Conservation (phyloP, 2,329 filamentous ascomycete genomes). For the Dactylella cylindrospora region DNA sequence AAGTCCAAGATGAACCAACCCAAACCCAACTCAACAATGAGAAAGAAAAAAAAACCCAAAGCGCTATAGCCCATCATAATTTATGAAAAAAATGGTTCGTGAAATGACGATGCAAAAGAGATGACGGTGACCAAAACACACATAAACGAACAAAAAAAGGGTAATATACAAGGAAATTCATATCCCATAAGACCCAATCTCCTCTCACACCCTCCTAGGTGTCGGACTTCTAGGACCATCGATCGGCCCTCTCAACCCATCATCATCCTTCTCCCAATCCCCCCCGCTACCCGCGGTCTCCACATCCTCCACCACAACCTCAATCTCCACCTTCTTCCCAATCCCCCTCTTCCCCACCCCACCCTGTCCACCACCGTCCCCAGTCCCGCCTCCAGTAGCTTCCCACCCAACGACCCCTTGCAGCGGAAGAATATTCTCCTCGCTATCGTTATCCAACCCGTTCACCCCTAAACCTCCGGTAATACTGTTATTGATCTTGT, state of each 20-base stretch:
- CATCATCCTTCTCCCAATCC: constrained; percentile 30
- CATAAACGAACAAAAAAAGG: no score
- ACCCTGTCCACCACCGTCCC: background rate
- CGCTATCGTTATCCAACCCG: constrained; percentile 25
- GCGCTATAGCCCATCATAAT: no score
- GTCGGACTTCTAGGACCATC: no score
- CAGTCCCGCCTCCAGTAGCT: constrained; percentile 3
- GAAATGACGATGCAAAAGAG: no score
- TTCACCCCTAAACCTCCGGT: constrained; percentile 25
- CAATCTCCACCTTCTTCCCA: constrained; percentile 33
- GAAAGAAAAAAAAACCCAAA: no score
- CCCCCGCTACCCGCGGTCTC: background rate
- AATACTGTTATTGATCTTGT: constrained; percentile 23
- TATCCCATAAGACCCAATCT: no score
- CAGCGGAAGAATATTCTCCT: constrained; percentile 33
- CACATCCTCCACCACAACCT: constrained; percentile 28
- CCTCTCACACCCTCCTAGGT: constrained; percentile 26
- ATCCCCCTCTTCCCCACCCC: constrained; percentile 10
- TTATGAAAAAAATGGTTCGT: no score
- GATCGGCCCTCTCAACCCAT: background rate
- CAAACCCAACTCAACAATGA: no score
- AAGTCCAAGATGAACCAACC: no score
- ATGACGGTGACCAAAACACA: no score
- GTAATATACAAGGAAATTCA: no score
- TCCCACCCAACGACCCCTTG: constrained; percentile 17